Evolutionary conservation across 2,329 filamentous ascomycete genomes (phyloP).

Genomic region (Aspergillus fumigatiaffinis): DNA sequence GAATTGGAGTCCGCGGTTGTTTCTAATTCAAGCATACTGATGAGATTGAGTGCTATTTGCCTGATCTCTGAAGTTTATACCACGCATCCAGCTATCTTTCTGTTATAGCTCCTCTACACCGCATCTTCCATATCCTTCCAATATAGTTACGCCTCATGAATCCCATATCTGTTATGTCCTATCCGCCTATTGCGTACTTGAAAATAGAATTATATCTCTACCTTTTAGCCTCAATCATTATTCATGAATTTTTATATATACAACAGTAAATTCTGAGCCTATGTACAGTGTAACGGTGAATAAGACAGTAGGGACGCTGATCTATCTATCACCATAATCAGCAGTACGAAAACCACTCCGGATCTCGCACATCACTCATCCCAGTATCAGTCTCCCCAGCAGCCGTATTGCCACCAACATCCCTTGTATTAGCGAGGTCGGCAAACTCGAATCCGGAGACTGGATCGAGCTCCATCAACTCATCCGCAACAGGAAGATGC

Average conservation of each 20-base stretch:
- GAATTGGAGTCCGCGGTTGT: constrained; percentile 10
- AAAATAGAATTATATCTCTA: not conserved
- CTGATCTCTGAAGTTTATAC: constrained; percentile 14
- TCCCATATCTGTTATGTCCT: constrained; percentile 25
- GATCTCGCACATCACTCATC: constrained; percentile 5
- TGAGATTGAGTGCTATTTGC: not conserved
- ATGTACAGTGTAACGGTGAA: not conserved
- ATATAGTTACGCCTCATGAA: constrained; percentile 38
- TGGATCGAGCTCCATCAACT: constrained; percentile 41
- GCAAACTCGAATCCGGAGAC: constrained; percentile 33
- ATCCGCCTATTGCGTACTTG: not conserved
- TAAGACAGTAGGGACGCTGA: not conserved
- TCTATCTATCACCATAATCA: not conserved
- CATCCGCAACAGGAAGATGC: constrained; percentile 42
- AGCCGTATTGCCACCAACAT: not conserved
- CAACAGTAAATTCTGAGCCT: not conserved
- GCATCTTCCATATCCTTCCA: constrained; percentile 28
- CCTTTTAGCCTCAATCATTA: not conserved
- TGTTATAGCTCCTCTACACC: constrained; percentile 15
- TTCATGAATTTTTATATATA: not conserved
- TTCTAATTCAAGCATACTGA: constrained; percentile 2
- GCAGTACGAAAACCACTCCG: constrained; percentile 15
- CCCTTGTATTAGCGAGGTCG: constrained; percentile 17
- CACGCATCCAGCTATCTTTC: constrained; percentile 13
- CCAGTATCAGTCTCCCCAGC: constrained; percentile 4